A percentile compares a stretch with the other conserved stretches of the same genome.
Evolutionary conservation across 2,329 filamentous ascomycete genomes (phyloP).

Genomic region (Trichoderma oligosporum): DNA sequence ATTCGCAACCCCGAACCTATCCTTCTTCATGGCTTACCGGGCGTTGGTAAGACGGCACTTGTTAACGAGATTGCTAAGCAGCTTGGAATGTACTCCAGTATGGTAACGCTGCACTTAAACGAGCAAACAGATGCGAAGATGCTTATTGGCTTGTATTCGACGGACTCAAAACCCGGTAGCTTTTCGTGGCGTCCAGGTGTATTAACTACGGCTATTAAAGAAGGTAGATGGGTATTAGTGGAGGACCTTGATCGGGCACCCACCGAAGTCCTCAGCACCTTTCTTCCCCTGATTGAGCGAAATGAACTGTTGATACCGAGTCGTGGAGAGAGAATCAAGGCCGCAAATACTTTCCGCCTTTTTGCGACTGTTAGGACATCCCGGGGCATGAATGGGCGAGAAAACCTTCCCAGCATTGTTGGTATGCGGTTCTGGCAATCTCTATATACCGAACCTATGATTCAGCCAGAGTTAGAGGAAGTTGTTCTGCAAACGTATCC

Average conservation of each 20-base stretch:
- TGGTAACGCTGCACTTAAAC: constrained; percentile 94
- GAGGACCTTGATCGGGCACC: constrained; percentile 95
- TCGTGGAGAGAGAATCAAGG: constrained; percentile 79
- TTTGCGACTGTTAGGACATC: constrained; percentile 86
- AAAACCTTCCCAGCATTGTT: constrained; percentile 69
- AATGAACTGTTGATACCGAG: constrained; percentile 88
- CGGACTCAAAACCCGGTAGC: constrained; percentile 78
- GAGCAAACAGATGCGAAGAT: constrained; percentile 98
- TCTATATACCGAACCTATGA: constrained; percentile 64
- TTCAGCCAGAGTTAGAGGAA: constrained; percentile 65
- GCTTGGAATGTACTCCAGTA: constrained; percentile 71
- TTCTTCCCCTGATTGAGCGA: constrained; percentile 87
- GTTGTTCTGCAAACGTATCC: constrained; percentile 71
- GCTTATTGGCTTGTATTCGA: constrained; percentile 90
- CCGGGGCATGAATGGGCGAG: constrained; percentile 61
- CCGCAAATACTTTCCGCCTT: constrained; percentile 80
- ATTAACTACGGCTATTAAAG: constrained; percentile 85
- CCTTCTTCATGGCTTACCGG: constrained; percentile 75
- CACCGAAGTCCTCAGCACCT: constrained; percentile 87
- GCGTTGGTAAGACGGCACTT: constrained; percentile 85
- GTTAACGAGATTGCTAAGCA: constrained; percentile 77
- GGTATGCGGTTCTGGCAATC: constrained; percentile 83
- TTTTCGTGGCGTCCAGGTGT: constrained; percentile 93
- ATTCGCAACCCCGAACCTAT: constrained; percentile 68
- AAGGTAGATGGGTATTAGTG: constrained; percentile 95